Evolutionary conservation across 1,139 yeast species (phyloP), one percentile per base, ranked within the genome.

Genomic region (Zygosaccharomyces pseudobailii): DNA sequence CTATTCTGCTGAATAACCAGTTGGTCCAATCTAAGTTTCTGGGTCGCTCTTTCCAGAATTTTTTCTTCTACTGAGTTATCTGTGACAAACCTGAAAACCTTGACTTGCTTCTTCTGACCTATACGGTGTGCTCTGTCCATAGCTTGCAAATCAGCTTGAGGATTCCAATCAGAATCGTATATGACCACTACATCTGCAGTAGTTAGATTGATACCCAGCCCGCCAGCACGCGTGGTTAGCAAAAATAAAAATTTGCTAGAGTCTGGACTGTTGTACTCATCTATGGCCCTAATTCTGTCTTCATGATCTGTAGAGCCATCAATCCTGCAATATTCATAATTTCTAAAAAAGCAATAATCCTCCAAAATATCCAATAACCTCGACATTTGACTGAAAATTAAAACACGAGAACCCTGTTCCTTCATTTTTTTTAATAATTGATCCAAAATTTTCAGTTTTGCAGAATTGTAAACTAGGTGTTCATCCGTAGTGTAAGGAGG

Each of bases 71-170:
- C 89, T 9, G 98, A 96, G 68, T 88, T 84, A 62, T 92, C 97
- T 4, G 97, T 90, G 31, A 92, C 95, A 68, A 92, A 86, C 57
- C 98, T 73, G 63, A 77, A 90, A 5, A 92, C 97, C 55, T 82
- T 80, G 6, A 92, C 98, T 69, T 92, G 98, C 62, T 90, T 92
- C 66, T 88, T 90, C 66, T 92, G 98, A 8, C 98, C 98, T 63
- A 92, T 92, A 71, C 98, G 82, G 67, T 92, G 98, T 0, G 98
- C 98, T 64, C 98, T 78, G 67, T 92, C 98, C 98, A 92, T 92
- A 1, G 98, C 97, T 69, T 92, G 98, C 59, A 92, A 74, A 74
- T 92, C 98, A 0, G 97, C 97, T 65, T 92, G 98, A 1, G 98
- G 98, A 62, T 92, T 92, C 98, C 98, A 92, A 68, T 92, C 98